These are phyloP conservation scores for Corchorus capsularis DNA, from an alignment of 345 rosid genomes.

Conservation along the genomic window DNA sequence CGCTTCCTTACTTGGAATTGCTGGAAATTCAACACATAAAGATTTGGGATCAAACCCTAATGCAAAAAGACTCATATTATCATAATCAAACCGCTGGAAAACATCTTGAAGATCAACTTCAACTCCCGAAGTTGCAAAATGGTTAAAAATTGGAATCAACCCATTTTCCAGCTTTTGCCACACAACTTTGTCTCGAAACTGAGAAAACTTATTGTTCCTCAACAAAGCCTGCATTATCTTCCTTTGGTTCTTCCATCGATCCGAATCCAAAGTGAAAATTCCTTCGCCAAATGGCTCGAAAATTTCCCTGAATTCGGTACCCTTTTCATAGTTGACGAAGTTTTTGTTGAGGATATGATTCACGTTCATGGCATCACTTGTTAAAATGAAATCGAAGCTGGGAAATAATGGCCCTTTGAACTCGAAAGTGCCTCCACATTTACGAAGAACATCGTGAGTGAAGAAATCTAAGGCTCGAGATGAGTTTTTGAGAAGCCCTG, in stretches of 20 bases:
- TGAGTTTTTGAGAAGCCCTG: slow-evolving; percentile 14
- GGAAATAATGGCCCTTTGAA: slow-evolving; percentile 32
- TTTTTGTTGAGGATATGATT: slow-evolving; percentile 22
- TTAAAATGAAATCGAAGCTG: slow-evolving; percentile 12
- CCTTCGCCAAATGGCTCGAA: slow-evolving; percentile 31
- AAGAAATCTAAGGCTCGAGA: not conserved
- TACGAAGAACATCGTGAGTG: not conserved
- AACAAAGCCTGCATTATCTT: slow-evolving; percentile 19
- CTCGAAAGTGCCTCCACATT: slow-evolving; percentile 8
- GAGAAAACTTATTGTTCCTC: slow-evolving; percentile 2
- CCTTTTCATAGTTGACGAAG: slow-evolving; percentile 28
- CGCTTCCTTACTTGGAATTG: slow-evolving; percentile 13
- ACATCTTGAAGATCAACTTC: slow-evolving; percentile 38
- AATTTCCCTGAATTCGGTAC: slow-evolving; percentile 15
- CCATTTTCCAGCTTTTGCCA: slow-evolving; percentile 13
- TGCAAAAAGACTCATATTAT: slow-evolving; percentile 22
- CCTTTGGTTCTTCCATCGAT: slow-evolving; percentile 28
- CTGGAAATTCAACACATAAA: slow-evolving; percentile 23
- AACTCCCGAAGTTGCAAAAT: not conserved
- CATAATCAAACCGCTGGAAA: slow-evolving; percentile 31
- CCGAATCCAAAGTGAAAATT: slow-evolving; percentile 15
- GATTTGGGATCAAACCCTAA: slow-evolving; percentile 25
- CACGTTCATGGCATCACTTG: slow-evolving; percentile 19
- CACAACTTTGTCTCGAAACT: not conserved
- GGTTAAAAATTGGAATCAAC: slow-evolving; percentile 15